These are phyloP conservation scores for Liriodendron chinense DNA, from an alignment of 164 flowering plant genomes.

Conservation along the genomic window DNA sequence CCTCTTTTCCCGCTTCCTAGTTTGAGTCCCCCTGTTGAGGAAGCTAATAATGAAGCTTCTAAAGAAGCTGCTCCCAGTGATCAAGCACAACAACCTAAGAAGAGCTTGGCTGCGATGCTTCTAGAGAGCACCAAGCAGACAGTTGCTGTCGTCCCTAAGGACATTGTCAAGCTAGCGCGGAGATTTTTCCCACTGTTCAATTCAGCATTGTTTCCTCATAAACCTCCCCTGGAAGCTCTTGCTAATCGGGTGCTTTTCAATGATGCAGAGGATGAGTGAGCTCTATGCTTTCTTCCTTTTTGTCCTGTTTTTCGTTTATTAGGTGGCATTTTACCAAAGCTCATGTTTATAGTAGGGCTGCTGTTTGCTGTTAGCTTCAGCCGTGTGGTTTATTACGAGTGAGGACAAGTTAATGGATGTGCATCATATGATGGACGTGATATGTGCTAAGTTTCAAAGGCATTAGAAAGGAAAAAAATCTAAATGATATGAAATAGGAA, in stretches of 20 bases:
- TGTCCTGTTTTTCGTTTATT: no score
- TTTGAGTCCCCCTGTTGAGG: slow-evolving; percentile 19
- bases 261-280: slow-evolving; percentile 96
- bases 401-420: no score
- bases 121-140: slow-evolving; percentile 82
- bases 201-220: slow-evolving; percentile 85
- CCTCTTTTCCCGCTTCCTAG: slow-evolving; percentile 69
- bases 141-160: slow-evolving; percentile 76
- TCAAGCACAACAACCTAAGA: slow-evolving; percentile 39
- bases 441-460: no score
- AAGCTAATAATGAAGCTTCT: slow-evolving; percentile 24
- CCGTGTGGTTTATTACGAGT: no score
- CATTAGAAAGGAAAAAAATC: no score
- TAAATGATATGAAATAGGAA: no score
- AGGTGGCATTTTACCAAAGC: no score
- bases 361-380: no score
- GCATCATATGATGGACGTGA: no score
- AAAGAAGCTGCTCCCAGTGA: slow-evolving; percentile 16
- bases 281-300: slow-evolving; percentile 17
- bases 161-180: slow-evolving; percentile 60
- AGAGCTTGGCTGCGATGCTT: slow-evolving; percentile 78
- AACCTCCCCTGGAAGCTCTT: slow-evolving; percentile 75
- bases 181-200: slow-evolving; percentile 76
- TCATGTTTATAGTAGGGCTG: no score
- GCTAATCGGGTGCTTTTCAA: slow-evolving; percentile 90